phyloP scores from a whole-genome alignment of 257 asterid species.

The Solanum virginianum region DNA sequence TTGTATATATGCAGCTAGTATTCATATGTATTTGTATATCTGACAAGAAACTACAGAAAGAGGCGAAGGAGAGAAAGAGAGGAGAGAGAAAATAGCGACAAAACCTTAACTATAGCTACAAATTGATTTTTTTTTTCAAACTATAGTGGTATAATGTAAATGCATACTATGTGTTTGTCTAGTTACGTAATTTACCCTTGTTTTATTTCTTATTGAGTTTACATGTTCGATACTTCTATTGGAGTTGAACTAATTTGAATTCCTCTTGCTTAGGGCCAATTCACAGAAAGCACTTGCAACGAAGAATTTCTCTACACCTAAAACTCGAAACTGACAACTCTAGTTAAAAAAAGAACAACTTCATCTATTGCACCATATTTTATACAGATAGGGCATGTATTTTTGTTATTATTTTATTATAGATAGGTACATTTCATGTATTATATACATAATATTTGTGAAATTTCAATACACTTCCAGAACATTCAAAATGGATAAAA shows the following conservation, averaged over 20 bases:
- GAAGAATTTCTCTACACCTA: rapidly evolving
- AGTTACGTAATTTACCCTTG: no score
- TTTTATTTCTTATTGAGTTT: background rate
- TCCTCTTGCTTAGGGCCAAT: rapidly evolving
- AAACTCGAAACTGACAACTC: background rate
- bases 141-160: no score
- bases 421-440: background rate
- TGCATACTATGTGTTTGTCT: no score
- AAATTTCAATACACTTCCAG: background rate
- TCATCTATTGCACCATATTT: rapidly evolving
- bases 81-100: no score
- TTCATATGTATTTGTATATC: no score
- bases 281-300: rapidly evolving
- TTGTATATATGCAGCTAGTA: no score
- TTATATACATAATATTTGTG: background rate
- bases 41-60: no score
- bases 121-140: no score
- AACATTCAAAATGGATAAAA: background rate
- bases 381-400: background rate
- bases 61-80: no score
- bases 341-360: background rate
- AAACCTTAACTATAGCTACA: no score
- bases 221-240: background rate
- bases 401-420: background rate
- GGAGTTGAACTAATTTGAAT: background rate